Conservation (phyloP, 805 yeast genomes). For the Candida nanaspora region DNA sequence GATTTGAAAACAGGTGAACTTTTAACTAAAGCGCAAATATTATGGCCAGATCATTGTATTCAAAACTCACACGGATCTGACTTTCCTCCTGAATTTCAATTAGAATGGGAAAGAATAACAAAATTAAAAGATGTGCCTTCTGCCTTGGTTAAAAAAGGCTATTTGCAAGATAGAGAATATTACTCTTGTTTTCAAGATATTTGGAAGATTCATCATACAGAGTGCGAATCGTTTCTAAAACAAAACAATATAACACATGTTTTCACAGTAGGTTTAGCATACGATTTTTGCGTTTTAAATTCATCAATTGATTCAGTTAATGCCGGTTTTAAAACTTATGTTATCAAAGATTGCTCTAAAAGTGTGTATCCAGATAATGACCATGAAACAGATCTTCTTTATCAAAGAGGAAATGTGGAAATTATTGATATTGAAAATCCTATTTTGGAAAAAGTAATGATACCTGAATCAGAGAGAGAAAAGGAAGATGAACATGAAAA, state of each 20-base stretch:
- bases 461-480: too few species aligned
- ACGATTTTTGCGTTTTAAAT: conserved; percentile 77
- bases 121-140: conserved; percentile 29
- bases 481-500: too few species aligned
- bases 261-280: conserved; percentile 74
- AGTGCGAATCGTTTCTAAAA: conserved; percentile 42
- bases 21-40: conserved; percentile 28
- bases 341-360: conserved; percentile 48
- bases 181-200: conserved; percentile 82
- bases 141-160: conserved; percentile 61
- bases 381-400: conserved; percentile 25
- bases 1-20: conserved; percentile 21
- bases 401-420: conserved; percentile 26
- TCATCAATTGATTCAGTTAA: conserved; percentile 65
- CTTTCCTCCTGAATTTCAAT: conserved; percentile 44
- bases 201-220: conserved; percentile 70
- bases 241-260: conserved; percentile 48
- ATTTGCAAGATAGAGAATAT: conserved; percentile 65
- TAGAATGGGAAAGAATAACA: conserved; percentile 18
- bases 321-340: conserved; percentile 57
- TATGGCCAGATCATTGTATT: conserved; percentile 94
- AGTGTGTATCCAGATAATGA: conserved; percentile 44
- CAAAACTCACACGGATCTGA: conserved; percentile 63
- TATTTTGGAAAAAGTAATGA: conserved; percentile 8
- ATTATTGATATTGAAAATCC: conserved; percentile 1